Evolutionary conservation across 768 basidiomycete species (phyloP).

Genomic region (Termitomyces sp.): DNA sequence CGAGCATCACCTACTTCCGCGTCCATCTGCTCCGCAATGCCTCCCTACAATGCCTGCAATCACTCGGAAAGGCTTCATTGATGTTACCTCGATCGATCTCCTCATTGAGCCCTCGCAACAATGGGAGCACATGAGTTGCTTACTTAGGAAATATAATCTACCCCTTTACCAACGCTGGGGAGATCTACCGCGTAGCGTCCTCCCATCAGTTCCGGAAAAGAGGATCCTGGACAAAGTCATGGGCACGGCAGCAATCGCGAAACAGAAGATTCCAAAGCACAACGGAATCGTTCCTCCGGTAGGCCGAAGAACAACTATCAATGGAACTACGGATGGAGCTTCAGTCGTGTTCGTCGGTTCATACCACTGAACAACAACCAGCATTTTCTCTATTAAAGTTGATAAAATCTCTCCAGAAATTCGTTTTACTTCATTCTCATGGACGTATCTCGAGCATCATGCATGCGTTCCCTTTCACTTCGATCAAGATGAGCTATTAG

Average conservation of each 20-base stretch:
- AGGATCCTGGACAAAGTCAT: conserved; percentile 8
- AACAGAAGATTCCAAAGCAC: conserved; percentile 2
- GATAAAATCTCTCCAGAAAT: background rate
- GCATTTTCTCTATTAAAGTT: background rate
- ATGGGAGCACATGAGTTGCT: conserved; percentile 7
- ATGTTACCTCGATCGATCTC: conserved; percentile 8
- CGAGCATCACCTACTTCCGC: conserved; percentile 14
- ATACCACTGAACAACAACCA: background rate
- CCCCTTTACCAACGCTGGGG: conserved; percentile 12
- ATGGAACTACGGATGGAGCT: background rate
- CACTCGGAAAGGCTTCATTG: conserved; percentile 14
- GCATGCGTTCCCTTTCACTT: background rate
- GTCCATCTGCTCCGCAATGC: background rate
- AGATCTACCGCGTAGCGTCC: conserved; percentile 10
- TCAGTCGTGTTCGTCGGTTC: background rate
- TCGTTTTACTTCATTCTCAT: background rate
- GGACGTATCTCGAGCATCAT: background rate
- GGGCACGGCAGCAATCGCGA: background rate
- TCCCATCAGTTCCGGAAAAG: conserved; percentile 8
- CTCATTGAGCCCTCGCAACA: conserved; percentile 10
- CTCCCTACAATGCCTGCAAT: conserved; percentile 13
- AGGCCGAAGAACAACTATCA: background rate
- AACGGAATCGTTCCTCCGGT: background rate
- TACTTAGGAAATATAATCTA: conserved; percentile 11
- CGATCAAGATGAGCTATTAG: background rate